phyloP scores from a whole-genome alignment of 352 stramenopile species.

The Hyaloperonospora brassicae region DNA sequence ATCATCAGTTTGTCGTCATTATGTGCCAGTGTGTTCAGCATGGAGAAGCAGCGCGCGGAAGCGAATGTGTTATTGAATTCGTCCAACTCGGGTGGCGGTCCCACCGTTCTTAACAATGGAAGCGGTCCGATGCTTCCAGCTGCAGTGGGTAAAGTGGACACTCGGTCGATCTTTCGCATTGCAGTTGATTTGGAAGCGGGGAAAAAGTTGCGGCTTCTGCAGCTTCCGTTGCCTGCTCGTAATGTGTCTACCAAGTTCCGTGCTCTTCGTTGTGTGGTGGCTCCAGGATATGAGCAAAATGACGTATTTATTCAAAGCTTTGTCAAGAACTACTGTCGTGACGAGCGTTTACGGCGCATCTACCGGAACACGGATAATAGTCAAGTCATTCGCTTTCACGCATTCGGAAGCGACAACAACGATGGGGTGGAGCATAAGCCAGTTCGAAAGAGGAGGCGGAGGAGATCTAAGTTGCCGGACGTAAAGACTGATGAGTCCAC shows the following conservation, averaged over 20 bases:
- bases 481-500: slow-evolving; percentile 1
- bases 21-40: slow-evolving; percentile 64
- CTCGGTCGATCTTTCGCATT: slow-evolving; percentile 60
- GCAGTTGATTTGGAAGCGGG: slow-evolving; percentile 51
- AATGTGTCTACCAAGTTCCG: slow-evolving; percentile 81
- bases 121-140: slow-evolving; percentile 13
- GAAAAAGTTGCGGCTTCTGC: slow-evolving; percentile 41
- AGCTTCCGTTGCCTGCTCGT: slow-evolving; percentile 54
- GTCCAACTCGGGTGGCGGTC: slow-evolving; percentile 8
- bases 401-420: slow-evolving; percentile 36
- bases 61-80: slow-evolving; percentile 7
- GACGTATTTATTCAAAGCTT: slow-evolving; percentile 62
- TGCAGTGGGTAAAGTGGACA: slow-evolving; percentile 58
- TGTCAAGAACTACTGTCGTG: slow-evolving; percentile 68
- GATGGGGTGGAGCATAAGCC: slow-evolving; percentile 16
- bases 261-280: slow-evolving; percentile 58
- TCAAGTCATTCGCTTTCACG: slow-evolving; percentile 46
- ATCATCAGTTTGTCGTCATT: slow-evolving; percentile 75
- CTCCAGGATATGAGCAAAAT: slow-evolving; percentile 56
- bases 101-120: slow-evolving; percentile 5
- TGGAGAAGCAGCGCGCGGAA: slow-evolving; percentile 41
- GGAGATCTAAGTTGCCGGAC: slow-evolving; percentile 1
- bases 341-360: slow-evolving; percentile 66
- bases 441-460: slow-evolving; percentile 22
- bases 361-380: slow-evolving; percentile 49